Percentiles rank a stretch among this genome's conserved stretches.
Conservation (phyloP, 1,284 basidiomycete species). For the Boletus austroedulis region DNA sequence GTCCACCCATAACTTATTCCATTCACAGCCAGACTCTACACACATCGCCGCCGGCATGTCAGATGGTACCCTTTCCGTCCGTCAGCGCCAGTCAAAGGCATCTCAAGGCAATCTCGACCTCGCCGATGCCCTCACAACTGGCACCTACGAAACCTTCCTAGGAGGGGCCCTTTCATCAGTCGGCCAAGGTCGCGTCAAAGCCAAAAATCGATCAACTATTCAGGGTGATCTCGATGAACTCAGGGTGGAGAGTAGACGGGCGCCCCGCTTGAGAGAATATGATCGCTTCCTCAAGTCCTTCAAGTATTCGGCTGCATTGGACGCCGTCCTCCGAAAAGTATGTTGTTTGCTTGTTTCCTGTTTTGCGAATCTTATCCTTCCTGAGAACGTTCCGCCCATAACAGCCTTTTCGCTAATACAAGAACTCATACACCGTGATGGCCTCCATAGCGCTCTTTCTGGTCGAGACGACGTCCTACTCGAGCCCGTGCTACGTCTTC, state of each 20-base stretch:
- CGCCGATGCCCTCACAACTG: constrained; percentile 49
- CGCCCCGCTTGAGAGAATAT: constrained; percentile 79
- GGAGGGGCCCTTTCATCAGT: constrained; percentile 52
- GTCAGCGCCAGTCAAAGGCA: constrained; percentile 76
- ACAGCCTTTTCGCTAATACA: constrained; percentile 90
- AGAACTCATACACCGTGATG: constrained; percentile 92
- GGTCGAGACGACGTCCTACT: constrained; percentile 94
- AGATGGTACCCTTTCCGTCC: constrained; percentile 91
- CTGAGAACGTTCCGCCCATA: constrained; percentile 75
- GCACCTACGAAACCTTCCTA: constrained; percentile 74
- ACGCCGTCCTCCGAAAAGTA: constrained; percentile 84
- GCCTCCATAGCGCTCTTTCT: constrained; percentile 79
- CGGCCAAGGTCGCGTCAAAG: constrained; percentile 57
- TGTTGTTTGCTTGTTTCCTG: constrained; percentile 11
- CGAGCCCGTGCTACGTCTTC: constrained; percentile 84
- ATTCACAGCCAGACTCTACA: constrained; percentile 83
- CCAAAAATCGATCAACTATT: constrained; percentile 49
- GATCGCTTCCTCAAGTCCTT: constrained; percentile 90
- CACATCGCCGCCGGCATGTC: constrained; percentile 96
- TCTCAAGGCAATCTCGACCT: constrained; percentile 54
- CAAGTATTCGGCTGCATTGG: constrained; percentile 93
- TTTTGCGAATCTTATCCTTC: constrained; percentile 8
- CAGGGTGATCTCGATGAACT: constrained; percentile 66
- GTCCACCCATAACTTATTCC: constrained; percentile 13
- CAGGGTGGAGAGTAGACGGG: constrained; percentile 70